Evolutionary conservation across 352 stramenopile species (phyloP).

Genomic region (Phytopythium ostracodes): DNA sequence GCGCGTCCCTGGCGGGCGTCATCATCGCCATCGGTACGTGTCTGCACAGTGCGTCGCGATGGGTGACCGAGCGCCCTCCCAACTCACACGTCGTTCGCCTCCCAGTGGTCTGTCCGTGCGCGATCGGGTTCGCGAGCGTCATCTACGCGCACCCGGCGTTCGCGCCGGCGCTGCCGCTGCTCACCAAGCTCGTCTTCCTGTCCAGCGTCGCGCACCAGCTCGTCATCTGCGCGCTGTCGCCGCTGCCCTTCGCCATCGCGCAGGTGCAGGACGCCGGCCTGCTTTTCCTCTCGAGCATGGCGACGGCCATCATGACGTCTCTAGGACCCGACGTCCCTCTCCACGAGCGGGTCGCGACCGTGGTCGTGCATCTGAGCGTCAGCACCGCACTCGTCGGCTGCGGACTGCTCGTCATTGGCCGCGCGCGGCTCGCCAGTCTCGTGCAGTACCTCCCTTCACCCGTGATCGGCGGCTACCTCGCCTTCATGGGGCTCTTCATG

Average conservation of each 20-base stretch:
- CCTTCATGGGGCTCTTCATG: constrained; percentile 96
- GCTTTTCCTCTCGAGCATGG: constrained; percentile 95
- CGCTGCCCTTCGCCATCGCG: constrained; percentile 94
- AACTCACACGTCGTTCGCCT: not conserved
- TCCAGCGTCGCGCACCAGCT: constrained; percentile 94
- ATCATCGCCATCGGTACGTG: constrained; percentile 85
- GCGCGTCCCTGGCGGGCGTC: constrained; percentile 75
- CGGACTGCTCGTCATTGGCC: constrained; percentile 89
- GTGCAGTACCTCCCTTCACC: constrained; percentile 95
- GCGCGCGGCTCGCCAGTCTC: constrained; percentile 86
- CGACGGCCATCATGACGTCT: constrained; percentile 83
- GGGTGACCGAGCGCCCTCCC: no score
- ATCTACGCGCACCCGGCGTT: constrained; percentile 89
- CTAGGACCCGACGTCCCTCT: constrained; percentile 53
- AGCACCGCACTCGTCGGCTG: constrained; percentile 89
- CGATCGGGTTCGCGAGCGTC: constrained; percentile 91
- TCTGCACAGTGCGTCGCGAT: no score
- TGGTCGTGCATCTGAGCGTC: constrained; percentile 90
- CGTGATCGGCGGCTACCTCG: constrained; percentile 95
- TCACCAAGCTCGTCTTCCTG: constrained; percentile 92
- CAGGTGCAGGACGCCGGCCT: constrained; percentile 96
- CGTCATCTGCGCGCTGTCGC: constrained; percentile 88
- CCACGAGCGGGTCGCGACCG: constrained; percentile 79
- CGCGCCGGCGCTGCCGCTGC: constrained; percentile 39
- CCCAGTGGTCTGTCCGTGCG: constrained; percentile 45